Conservation (phyloP, 805 yeast species). For the Brettanomyces anomalus region DNA sequence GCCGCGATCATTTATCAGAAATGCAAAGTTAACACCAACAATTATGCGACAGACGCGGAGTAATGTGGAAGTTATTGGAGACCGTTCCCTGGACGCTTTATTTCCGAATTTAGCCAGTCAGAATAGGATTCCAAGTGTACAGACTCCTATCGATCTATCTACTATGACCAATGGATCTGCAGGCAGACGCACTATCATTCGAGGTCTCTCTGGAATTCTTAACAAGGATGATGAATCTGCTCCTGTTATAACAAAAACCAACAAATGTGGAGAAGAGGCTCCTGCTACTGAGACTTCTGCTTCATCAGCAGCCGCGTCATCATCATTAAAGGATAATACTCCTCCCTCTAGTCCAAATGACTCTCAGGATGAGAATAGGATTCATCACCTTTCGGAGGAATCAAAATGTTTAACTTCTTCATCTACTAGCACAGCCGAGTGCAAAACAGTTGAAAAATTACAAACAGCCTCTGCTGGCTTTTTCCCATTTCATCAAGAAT, state of each 20-base stretch:
- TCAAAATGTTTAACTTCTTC: not conserved
- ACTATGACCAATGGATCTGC: not conserved
- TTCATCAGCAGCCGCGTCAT: not conserved
- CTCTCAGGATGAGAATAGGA: not conserved
- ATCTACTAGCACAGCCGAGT: not conserved
- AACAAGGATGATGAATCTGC: not conserved
- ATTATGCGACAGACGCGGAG: too few species aligned
- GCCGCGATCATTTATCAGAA: too few species aligned
- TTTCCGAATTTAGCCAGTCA: too few species aligned
- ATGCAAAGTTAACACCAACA: too few species aligned
- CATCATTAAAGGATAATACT: not conserved
- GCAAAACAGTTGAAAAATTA: constrained; percentile 3
- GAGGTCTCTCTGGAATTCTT: not conserved
- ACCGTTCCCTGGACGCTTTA: too few species aligned
- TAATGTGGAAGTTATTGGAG: too few species aligned
- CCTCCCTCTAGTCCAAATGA: not conserved
- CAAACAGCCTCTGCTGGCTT: constrained; percentile 5
- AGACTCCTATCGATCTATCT: not conserved
- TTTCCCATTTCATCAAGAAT: not conserved
- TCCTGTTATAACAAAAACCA: not conserved
- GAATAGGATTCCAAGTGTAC: too few species aligned
- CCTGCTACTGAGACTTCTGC: not conserved
- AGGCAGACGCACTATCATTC: not conserved
- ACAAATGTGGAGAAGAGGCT: not conserved
- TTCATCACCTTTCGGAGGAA: not conserved